phyloP scores from a whole-genome alignment of 805 yeast genomes.

The Ogataea thermomethanolica region DNA sequence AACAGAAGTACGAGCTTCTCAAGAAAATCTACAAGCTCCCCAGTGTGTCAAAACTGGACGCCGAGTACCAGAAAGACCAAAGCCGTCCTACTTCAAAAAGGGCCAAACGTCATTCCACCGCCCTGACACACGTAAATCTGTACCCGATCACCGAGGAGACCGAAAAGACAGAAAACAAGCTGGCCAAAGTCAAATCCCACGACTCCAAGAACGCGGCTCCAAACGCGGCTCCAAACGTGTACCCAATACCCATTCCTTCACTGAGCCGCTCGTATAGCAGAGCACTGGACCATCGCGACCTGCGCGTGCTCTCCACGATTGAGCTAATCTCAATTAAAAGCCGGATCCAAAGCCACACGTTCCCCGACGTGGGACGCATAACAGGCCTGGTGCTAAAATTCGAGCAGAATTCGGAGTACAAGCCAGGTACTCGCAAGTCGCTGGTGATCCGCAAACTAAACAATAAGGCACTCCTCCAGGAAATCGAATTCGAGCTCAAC shows the following conservation, averaged over 20 bases:
- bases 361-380: slow-evolving; percentile 21
- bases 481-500: slow-evolving; percentile 15
- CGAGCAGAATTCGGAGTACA: slow-evolving; percentile 17
- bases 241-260: slow-evolving; percentile 13
- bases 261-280: slow-evolving; percentile 13
- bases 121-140: slow-evolving; percentile 1
- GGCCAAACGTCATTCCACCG: slow-evolving; percentile 1
- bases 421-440: slow-evolving; percentile 6
- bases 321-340: slow-evolving; percentile 21
- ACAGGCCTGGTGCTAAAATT: slow-evolving; percentile 18
- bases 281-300: slow-evolving; percentile 12
- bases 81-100: not conserved
- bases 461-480: slow-evolving; percentile 15
- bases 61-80: slow-evolving; percentile 5
- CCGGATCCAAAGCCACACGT: slow-evolving; percentile 11
- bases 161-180: not conserved
- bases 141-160: slow-evolving; percentile 10
- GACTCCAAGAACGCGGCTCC: slow-evolving; percentile 1
- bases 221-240: not conserved
- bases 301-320: slow-evolving; percentile 13
- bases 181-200: not conserved
- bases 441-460: slow-evolving; percentile 14
- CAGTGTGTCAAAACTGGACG: slow-evolving; percentile 24
- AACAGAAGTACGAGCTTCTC: slow-evolving; percentile 25
- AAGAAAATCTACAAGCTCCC: slow-evolving; percentile 27